Percentiles rank a stretch among this genome's conserved stretches.
These are phyloP conservation scores for Lumnitzera racemosa DNA, from an alignment of 345 rosid species.

Conservation along the genomic window DNA sequence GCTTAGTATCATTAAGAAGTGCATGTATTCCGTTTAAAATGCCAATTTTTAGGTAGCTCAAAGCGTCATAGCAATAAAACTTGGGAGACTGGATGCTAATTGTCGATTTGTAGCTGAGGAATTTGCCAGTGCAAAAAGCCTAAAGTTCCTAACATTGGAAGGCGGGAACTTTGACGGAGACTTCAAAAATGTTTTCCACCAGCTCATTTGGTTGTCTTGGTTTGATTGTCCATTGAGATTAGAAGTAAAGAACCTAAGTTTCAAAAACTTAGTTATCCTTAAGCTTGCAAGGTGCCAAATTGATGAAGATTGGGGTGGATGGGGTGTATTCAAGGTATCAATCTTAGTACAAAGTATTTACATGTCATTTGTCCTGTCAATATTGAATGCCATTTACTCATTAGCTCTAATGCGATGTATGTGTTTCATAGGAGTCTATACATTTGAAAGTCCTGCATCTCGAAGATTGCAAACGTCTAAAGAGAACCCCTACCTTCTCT, in stretches of 20 bases:
- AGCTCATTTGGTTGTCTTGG: not conserved
- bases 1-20: too few relatives aligned
- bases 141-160: not conserved
- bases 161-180: too few relatives aligned
- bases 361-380: not conserved
- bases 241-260: not conserved
- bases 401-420: too few relatives aligned
- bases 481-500: not conserved
- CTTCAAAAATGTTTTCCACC: too few relatives aligned
- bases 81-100: not conserved
- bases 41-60: not conserved
- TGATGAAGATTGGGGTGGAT: not conserved
- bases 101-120: not conserved
- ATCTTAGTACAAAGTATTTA: not conserved
- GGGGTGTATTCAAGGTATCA: not conserved
- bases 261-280: not conserved
- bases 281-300: too few relatives aligned
- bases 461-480: not conserved
- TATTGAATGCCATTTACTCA: not conserved
- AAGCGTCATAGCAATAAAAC: not conserved
- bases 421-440: not conserved
- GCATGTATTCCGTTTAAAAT: too few relatives aligned
- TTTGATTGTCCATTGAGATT: not conserved
- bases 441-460: not conserved
- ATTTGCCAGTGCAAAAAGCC: not conserved